Evolutionary conservation across 192 early-diverging fungal genomes (phyloP), one percentile per base, ranked within the genome.

Genomic region (Coemansia interrupta): DNA sequence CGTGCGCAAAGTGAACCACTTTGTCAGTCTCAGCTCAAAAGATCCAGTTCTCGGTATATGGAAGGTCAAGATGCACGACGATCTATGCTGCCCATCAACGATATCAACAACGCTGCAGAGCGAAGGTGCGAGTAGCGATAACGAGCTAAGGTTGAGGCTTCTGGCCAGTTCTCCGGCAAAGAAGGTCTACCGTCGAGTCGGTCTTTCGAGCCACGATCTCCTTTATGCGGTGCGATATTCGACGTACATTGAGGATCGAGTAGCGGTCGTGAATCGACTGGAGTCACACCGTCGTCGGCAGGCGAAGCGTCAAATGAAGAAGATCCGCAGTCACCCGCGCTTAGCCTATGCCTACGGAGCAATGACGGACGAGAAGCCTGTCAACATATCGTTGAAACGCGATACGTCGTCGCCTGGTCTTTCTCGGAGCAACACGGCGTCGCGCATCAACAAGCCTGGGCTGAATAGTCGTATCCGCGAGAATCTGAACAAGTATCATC

Each of bases 31-130:
- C 14, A 61, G 29, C 42, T 54, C 63, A 3, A 62, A 65, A 17
- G 76, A 79, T 42, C 76, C 76, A 13, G 70, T 68, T 23, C 60
- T 79, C 12, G 76, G 76, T 0, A 79, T 79, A 19, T 79, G 76
- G 76, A 79, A 79, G 57, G 63, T 61, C 47, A 72, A 79, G 60
- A 79, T 79, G 76, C 70, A 79, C 57, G 66, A 70, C 22, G 76
- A 79, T 14, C 49, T 79, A 1, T 52, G 70, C 56, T 56, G 58
- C 32, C 66, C 63, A 22, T 72, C 76, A 20, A 66, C 66, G 26
- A 42, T 72, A 3, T 57, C 59, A 36, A 48, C 66, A 0, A 63
- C 58, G 56, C 48, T 63, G 29, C 5, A 50, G 62, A 6, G 63
- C 47, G 5, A 30, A 40, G 22, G 43, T 66, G 14, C 41, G 60